Base-by-base conservation (phyloP, 495 filamentous ascomycete genomes). In the Clohesyomyces aquaticus region DNA sequence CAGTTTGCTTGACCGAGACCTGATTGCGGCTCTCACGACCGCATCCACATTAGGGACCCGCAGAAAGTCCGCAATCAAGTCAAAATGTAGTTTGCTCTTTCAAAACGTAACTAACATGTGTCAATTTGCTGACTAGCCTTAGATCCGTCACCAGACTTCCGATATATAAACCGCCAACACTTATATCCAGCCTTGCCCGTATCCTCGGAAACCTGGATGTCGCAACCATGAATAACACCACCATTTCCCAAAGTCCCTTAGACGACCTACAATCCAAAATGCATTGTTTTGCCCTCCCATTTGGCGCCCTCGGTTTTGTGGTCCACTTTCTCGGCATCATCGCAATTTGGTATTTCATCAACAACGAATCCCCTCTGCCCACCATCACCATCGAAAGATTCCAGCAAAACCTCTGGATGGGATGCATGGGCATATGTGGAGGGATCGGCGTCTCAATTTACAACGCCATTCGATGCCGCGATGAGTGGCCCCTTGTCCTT, bases 221-320 rank as follows among this genome's bases (percentile, higher is more conserved):
- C 25, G 26, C 49, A 26, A 29, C 49, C 14, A 52, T 52, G 49
- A 52, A 32, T 26, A 52, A 10, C 3, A 28, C 49, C 12, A 16
- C 18, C 4, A 3, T 25, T 4, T 1, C 23, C 19, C n/a, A 47
- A 22, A 58, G 26, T 47, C 41, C 55, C 14, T 41, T 58, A 35
- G 38, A 21, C 6, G 38, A 8, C 3, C 41, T 58, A 1, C 35
- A 47, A 22, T 23, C 35, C 6, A 18, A 55, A 38, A 62, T 62
- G 50, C 59, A 62, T 54, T 62, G 50, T 27, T 62, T 54, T 38
- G 35, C 35, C 1, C 59, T 62, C 11, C 50, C 59, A 4, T 55
- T 52, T 42, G 59, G 59, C 28, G 49, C 10, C 1, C 54, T 62
- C 38, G 49, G 59, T 19, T 62, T 62, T n/a, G 32, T 55, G 0